phyloP scores from a whole-genome alignment of 495 filamentous ascomycete species.

The Cairneyella variabilis region DNA sequence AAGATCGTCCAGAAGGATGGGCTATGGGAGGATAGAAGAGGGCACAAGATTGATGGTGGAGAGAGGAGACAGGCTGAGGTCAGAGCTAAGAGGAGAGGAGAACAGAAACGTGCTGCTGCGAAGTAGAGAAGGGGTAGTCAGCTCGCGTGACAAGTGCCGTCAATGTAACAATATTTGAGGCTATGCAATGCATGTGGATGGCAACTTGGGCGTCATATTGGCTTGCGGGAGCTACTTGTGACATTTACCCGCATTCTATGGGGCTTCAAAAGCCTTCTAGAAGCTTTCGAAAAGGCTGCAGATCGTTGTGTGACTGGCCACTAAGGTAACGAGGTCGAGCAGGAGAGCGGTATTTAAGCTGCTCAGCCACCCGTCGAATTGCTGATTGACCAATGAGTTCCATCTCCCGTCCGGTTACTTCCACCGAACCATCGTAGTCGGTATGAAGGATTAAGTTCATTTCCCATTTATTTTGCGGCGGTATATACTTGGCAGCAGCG shows the following conservation, averaged over 20 bases:
- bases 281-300: slow-evolving; percentile 19
- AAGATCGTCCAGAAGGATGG: slow-evolving; percentile 70
- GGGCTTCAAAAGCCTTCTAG: slow-evolving; percentile 11
- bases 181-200: slow-evolving; percentile 15
- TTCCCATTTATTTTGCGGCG: background rate
- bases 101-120: slow-evolving; percentile 16
- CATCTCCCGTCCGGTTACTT: background rate
- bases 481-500: background rate
- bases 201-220: too few relatives aligned
- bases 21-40: slow-evolving; percentile 81
- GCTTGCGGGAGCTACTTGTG: too few relatives aligned
- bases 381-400: slow-evolving; percentile 3
- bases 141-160: slow-evolving; percentile 3
- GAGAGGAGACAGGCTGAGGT: slow-evolving; percentile 86
- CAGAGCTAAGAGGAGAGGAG: slow-evolving; percentile 55
- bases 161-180: slow-evolving; percentile 18
- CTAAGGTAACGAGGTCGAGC: too few relatives aligned
- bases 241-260: background rate
- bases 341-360: too few relatives aligned
- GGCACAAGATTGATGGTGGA: slow-evolving; percentile 93
- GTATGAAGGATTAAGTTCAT: background rate
- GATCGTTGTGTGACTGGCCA: slow-evolving; percentile 3
- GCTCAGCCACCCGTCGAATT: too few relatives aligned
- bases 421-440: background rate
- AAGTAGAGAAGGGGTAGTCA: slow-evolving; percentile 4